These are phyloP conservation scores for Rosa rugosa DNA, from an alignment of 306 rosid genomes.

Conservation along the genomic window DNA sequence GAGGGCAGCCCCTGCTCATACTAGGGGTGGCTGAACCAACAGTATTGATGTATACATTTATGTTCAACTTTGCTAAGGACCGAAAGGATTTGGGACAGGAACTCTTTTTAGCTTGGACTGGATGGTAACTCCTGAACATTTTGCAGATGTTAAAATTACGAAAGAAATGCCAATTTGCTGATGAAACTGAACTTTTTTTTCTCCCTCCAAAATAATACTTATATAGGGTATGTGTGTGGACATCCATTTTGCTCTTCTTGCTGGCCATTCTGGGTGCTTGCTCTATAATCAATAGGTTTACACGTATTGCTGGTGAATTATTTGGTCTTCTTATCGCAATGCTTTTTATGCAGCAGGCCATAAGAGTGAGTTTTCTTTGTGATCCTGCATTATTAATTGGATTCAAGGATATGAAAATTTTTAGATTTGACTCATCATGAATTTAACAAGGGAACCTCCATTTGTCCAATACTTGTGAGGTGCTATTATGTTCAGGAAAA, in stretches of 20 bases:
- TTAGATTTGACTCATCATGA: conserved; percentile 2
- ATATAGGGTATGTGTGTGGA: conserved; percentile 93
- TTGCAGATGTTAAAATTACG: background rate
- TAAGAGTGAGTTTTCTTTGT: conserved; percentile 55
- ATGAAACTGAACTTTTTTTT: conserved; percentile 22
- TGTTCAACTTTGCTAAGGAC: conserved; percentile 87
- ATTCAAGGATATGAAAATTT: background rate
- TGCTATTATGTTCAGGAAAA: too few relatives aligned
- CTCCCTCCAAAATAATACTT: conserved; percentile 10
- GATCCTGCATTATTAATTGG: background rate
- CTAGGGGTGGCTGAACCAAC: conserved; percentile 98
- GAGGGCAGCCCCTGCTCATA: conserved; percentile 97
- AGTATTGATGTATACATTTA: conserved; percentile 89
- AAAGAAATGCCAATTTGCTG: conserved; percentile 16
- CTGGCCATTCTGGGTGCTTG: conserved; percentile 88
- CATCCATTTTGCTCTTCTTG: conserved; percentile 81
- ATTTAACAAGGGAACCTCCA: background rate
- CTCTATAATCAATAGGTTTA: conserved; percentile 89
- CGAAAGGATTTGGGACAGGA: conserved; percentile 83
- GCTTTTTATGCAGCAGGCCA: conserved; percentile 99
- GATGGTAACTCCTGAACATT: conserved; percentile 66
- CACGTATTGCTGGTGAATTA: conserved; percentile 93
- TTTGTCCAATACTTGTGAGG: background rate
- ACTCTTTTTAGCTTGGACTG: conserved; percentile 87
- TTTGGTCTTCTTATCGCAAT: conserved; percentile 91